Evolutionary conservation across 192 early-diverging fungal species (phyloP), one percentile per base, ranked within the genome.

Genomic region (Dissophora ornata): DNA sequence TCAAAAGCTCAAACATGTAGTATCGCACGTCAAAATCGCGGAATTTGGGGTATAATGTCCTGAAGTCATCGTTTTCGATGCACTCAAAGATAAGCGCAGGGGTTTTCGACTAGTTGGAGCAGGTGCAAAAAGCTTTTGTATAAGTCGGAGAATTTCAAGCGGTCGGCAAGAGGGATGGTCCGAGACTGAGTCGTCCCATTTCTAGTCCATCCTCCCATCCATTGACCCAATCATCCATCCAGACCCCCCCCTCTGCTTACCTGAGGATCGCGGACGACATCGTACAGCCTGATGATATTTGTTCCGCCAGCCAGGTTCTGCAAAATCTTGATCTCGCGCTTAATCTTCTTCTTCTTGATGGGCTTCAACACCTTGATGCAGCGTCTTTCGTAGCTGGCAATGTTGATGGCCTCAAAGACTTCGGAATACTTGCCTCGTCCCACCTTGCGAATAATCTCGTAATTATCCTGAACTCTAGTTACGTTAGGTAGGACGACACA

Each of bases 261-360:
- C 81, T 90, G 89, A n/a, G 95, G 95, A 73, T 99, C 97, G 44
- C 96, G 81, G 21, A 99, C 97, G 62, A 99, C 87, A 73, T 99
- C 96, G 59, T 90, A 85, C 40, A 99, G 86, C 62, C 89, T 85
- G 62, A 99, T 88, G 53, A 99, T 85, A 82, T 99, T 99, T 24
- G 90, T 84, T 28, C 97, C 97, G 58, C 96, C 95, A 29, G 90
- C 87, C 38, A 99, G 85, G 69, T 97, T 97, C 78, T 97, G 95
- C 79, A 99, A 84, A 56, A 99, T 99, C 79, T 97, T 97, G 80
- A 99, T 96, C 73, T 99, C 97, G 49, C 97, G 89, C 87, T 97
- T 98, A 61, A 99, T 99, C 86, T 99, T 99, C 90, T 97, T 97
- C 89, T 99, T 99, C 84, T 99, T 99, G 67, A 99, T 95, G 13